Percentiles rank a stretch among this genome's conserved stretches.
Evolutionary conservation across 1,284 basidiomycete genomes (phyloP).

Genomic region (Leccinum huronense): DNA sequence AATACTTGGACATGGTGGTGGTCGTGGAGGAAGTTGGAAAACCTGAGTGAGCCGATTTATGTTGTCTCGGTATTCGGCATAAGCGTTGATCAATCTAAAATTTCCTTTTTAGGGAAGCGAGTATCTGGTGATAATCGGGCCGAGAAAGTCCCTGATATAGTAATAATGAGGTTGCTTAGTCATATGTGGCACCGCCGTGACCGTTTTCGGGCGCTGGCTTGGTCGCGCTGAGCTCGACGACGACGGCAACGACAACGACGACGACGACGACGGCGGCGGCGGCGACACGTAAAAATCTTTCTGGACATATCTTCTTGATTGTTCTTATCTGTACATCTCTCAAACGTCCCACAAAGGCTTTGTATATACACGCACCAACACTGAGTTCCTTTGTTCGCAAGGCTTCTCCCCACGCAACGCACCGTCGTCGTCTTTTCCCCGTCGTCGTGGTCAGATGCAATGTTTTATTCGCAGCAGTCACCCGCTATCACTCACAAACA

Average conservation of each 20-base stretch:
- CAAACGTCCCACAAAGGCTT: background rate
- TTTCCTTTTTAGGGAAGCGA: conserved; percentile 9
- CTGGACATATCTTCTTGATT: conserved; percentile 21
- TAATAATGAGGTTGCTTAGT: conserved; percentile 10
- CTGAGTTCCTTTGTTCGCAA: conserved; percentile 13
- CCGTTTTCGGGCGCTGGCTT: conserved; percentile 33
- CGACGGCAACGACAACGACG: conserved; percentile 10
- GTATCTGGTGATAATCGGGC: conserved; percentile 17
- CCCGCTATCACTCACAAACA: conserved; percentile 75
- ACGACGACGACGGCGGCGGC: conserved; percentile 12
- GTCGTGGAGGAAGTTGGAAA: conserved; percentile 15
- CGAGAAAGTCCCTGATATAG: conserved; percentile 19
- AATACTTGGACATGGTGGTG: conserved; percentile 61
- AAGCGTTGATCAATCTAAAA: conserved; percentile 15
- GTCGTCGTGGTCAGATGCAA: conserved; percentile 44
- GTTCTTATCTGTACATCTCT: conserved; percentile 19
- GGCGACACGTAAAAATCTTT: conserved; percentile 17
- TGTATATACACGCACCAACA: conserved; percentile 11
- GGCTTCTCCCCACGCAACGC: conserved; percentile 9
- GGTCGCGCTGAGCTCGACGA: conserved; percentile 21
- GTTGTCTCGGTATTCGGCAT: conserved; percentile 19
- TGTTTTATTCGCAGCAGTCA: conserved; percentile 80
- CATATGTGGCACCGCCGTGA: conserved; percentile 19
- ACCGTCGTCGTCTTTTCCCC: conserved; percentile 10
- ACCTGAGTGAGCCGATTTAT: conserved; percentile 4